Evolutionary conservation across 192 early-diverging fungal genomes (phyloP).

Genomic region (Phycomyces blakesleeanus): DNA sequence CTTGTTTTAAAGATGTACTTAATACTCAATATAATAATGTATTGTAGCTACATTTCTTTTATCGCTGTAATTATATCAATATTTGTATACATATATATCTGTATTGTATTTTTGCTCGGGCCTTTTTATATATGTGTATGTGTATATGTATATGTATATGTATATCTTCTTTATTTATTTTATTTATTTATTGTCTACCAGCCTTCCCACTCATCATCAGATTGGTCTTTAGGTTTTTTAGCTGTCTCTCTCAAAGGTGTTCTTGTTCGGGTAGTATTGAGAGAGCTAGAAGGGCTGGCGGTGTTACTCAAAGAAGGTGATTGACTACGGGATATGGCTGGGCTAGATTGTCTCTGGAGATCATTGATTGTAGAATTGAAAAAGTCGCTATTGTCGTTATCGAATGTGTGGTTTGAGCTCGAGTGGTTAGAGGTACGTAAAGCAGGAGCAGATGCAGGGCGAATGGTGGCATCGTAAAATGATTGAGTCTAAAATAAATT

Average conservation of each 20-base stretch:
- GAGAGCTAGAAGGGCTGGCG: slow-evolving; percentile 9
- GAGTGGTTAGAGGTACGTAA: slow-evolving; percentile 5
- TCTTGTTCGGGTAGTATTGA: slow-evolving; percentile 21
- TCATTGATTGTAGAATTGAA: slow-evolving; percentile 33
- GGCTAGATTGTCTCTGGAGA: slow-evolving; percentile 24
- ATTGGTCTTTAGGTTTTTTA: slow-evolving; percentile 19
- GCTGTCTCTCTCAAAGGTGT: slow-evolving; percentile 23
- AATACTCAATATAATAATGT: no score
- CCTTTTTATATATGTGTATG: no score
- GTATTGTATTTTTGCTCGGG: no score
- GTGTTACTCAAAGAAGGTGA: slow-evolving; percentile 21
- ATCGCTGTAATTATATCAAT: no score
- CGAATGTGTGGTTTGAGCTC: slow-evolving; percentile 6
- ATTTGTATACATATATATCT: no score
- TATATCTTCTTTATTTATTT: not conserved
- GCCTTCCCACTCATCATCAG: slow-evolving; percentile 39
- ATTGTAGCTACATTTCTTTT: no score
- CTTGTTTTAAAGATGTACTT: no score
- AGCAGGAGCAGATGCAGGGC: slow-evolving; percentile 1
- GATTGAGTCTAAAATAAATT: slow-evolving; percentile 21
- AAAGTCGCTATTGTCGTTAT: slow-evolving; percentile 30
- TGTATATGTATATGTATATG: not conserved
- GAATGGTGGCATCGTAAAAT: slow-evolving; percentile 4
- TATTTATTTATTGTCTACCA: slow-evolving; percentile 17
- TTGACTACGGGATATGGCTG: slow-evolving; percentile 20